phyloP scores from a whole-genome alignment of 805 yeast genomes.

The Helenozyma rhizophorensis region DNA sequence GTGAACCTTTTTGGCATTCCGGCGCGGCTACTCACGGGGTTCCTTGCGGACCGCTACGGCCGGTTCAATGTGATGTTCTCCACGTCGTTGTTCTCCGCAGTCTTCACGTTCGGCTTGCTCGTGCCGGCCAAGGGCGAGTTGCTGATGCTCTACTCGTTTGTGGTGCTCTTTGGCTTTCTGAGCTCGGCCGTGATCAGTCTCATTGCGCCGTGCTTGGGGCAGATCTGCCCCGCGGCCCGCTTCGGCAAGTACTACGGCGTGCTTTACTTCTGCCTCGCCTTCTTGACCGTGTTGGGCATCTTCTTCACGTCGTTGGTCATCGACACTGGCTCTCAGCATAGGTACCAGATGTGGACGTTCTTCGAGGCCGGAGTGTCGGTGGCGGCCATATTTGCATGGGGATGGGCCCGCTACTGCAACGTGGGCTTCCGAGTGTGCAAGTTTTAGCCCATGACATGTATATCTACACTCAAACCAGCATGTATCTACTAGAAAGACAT shows the following conservation, averaged over 20 bases:
- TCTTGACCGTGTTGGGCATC: slow-evolving; percentile 10
- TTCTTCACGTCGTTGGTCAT: slow-evolving; percentile 10
- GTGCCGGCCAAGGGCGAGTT: slow-evolving; percentile 26
- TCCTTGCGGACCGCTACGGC: slow-evolving; percentile 37
- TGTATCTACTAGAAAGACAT: too few species aligned
- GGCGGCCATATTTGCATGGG: slow-evolving; percentile 8
- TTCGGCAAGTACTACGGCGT: slow-evolving; percentile 6
- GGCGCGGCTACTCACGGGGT: slow-evolving; percentile 29
- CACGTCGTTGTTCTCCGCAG: slow-evolving; percentile 25
- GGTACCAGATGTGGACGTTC: slow-evolving; percentile 10
- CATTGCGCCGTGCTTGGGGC: slow-evolving; percentile 6
- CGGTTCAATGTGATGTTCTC: slow-evolving; percentile 48
- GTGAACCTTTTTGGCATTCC: slow-evolving; percentile 43
- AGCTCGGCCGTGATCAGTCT: slow-evolving; percentile 6
- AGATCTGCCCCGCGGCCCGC: slow-evolving; percentile 5
- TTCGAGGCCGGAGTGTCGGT: slow-evolving; percentile 8
- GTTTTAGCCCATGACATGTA: too few species aligned
- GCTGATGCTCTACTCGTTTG: slow-evolving; percentile 4
- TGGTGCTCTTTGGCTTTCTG: slow-evolving; percentile 3
- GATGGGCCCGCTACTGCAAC: slow-evolving; percentile 12
- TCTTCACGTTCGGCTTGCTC: slow-evolving; percentile 25
- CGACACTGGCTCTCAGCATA: slow-evolving; percentile 6
- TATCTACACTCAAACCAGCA: too few species aligned
- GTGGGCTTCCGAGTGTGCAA: slow-evolving; percentile 10
- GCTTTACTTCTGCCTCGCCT: slow-evolving; percentile 10